These are phyloP conservation scores for Dendrobium officinale DNA, from an alignment of 106 monocot species.

Conservation along the genomic window DNA sequence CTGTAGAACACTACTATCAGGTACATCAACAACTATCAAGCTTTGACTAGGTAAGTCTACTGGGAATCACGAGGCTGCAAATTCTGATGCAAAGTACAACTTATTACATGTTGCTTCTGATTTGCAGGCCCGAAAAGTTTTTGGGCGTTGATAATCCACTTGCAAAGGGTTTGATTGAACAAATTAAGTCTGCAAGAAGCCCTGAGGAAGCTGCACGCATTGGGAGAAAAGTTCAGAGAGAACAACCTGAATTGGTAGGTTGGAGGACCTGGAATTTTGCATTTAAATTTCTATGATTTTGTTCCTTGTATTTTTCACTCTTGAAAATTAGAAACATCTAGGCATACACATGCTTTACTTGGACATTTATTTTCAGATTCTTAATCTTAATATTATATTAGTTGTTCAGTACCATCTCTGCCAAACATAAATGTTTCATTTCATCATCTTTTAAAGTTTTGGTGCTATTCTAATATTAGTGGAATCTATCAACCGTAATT, in stretches of 20 bases:
- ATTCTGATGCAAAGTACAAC: background rate
- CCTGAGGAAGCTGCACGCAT: constrained; percentile 91
- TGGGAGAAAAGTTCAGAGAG: constrained; percentile 73
- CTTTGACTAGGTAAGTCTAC: background rate
- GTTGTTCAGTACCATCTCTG: background rate
- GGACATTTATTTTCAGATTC: background rate
- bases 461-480: background rate
- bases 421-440: background rate
- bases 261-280: background rate
- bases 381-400: background rate
- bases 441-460: background rate
- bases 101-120: background rate
- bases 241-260: constrained; percentile 70
- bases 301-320: background rate
- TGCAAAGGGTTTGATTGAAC: constrained; percentile 41
- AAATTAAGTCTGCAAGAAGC: constrained; percentile 76
- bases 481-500: no score
- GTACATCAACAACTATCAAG: constrained; percentile 12
- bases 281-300: background rate
- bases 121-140: constrained; percentile 83
- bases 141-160: constrained; percentile 42
- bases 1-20: constrained; percentile 96
- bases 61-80: background rate
- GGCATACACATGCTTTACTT: background rate
- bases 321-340: background rate